Base-by-base conservation (phyloP, 768 basidiomycete genomes). In the Collybia nuda region DNA sequence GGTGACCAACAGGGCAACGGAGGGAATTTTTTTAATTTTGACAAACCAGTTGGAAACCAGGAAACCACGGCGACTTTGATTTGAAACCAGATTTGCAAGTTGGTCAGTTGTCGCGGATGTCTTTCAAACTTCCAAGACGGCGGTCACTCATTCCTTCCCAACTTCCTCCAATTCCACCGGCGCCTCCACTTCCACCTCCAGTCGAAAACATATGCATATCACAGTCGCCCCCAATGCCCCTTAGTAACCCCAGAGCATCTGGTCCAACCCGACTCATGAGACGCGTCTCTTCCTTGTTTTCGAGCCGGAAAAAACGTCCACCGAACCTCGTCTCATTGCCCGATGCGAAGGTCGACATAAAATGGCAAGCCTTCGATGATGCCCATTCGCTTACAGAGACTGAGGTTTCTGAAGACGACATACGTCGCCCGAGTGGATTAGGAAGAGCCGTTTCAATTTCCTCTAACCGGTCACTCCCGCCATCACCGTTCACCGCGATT, bases 401-500 rank as follows among this genome's bases (percentile, higher is more conserved):
- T n/a, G 57, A 60, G 1, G 51, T 50, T 15, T 58, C 59, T 7
- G 46, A 58, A 6, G 73, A 74, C 41, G 75, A 78, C 26, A 78
- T 78, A 46, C 72, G 76, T 22, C 56, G 72, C 39, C 76, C 76
- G 6, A 78, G 76, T 56, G 76, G 75, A 5, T 59, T 78, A 11
- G 76, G 76, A 19, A 67, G 72, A 26, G 62, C 71, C 6, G 66
- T 62, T 0, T 72, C 75, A 2, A 56, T 73, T 15, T 61, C 59
- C 0, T 74, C 72, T 5, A 63, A 67, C 28, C 62, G 60, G 7
- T 71, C 73, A 7, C 50, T 72, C 11, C 73, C 72, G 2, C 67
- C 67, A 6, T 70, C 73, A 12, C 67, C 73, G 1, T 66, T 66
- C 44, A 57, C 58, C 12, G 43, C 50, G 11, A 52, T 53, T 23